These are phyloP conservation scores for Fusarium metavorans DNA, from an alignment of 2,329 filamentous ascomycete species.

Conservation along the genomic window DNA sequence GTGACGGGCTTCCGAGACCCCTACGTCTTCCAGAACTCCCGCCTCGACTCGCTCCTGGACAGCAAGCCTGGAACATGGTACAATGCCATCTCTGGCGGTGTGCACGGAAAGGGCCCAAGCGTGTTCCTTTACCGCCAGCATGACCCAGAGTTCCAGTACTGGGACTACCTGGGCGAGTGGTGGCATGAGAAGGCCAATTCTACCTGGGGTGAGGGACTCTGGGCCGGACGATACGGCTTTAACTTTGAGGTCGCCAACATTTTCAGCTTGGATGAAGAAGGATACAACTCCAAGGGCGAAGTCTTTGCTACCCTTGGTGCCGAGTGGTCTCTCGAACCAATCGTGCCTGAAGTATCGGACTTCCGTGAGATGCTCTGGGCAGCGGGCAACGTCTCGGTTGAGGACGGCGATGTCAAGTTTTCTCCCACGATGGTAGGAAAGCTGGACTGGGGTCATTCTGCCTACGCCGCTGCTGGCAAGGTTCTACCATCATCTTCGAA, in stretches of 20 bases:
- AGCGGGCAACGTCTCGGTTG: conserved; percentile 49
- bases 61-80: conserved; percentile 38
- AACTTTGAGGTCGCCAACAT: conserved; percentile 61
- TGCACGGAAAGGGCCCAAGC: conserved; percentile 37
- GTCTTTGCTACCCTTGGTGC: conserved; percentile 56
- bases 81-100: conserved; percentile 36
- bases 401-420: conserved; percentile 49
- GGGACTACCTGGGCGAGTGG: conserved; percentile 43
- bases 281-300: conserved; percentile 54
- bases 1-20: conserved; percentile 42
- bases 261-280: conserved; percentile 54
- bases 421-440: conserved; percentile 55
- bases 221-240: conserved; percentile 54
- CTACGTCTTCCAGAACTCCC: conserved; percentile 38
- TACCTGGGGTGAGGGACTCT: conserved; percentile 50
- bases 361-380: conserved; percentile 57
- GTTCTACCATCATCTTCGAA: conserved; percentile 52
- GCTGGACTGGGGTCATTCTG: conserved; percentile 55
- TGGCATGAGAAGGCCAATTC: conserved; percentile 54
- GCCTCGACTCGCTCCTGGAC: conserved; percentile 30
- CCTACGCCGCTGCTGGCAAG: conserved; percentile 59
- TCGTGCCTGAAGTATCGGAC: conserved; percentile 53
- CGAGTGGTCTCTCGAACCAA: conserved; percentile 57
- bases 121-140: conserved; percentile 41
- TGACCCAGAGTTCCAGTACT: conserved; percentile 40